Base-by-base conservation (phyloP, 2,329 filamentous ascomycete genomes). In the Apiospora rasikravindrae region DNA sequence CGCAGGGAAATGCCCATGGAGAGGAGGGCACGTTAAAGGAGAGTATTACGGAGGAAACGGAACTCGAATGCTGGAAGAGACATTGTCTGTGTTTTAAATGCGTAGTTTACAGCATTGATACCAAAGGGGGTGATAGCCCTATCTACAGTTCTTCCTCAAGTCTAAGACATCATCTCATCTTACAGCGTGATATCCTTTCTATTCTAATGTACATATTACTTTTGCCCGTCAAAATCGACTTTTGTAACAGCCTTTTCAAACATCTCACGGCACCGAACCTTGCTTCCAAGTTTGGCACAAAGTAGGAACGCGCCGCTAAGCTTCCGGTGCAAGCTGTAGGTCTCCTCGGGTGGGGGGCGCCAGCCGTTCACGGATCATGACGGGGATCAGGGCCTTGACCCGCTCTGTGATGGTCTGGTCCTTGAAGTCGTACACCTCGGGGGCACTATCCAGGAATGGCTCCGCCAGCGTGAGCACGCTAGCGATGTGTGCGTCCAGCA, bases 371-470 rank as follows among this genome's bases (percentile, higher is more conserved):
- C 90, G 89, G 67, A 99, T 87, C 96, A 99, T 99, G 70, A 97
- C 86, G 22, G 96, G 96, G 76, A 99, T 98, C 70, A 97, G 87
- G 4, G 87, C 89, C 78, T 95, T 91, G 72, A 99, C 96, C 64
- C 97, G 89, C 79, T 98, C 95, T 0, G 96, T 99, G 76, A 99
- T 98, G 1, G 96, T 99, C 86, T 99, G 96, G 78, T 96, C 91
- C 73, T 89, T 86, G 82, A 99, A 99, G 81, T 99, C 94, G 81
- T 99, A 99, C 0, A 97, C 83, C 69, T 93, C 92, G 0, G 95
- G 94, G 0, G 95, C 94, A 0, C 86, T 88, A 4, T 86, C 86
- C 77, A 93, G 86, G 83, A 98, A 99, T 0, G 96, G 96, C 81
- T 99, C 96, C 0, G 96, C 95, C 0, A 99, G 89, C 0, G 95